Base-by-base conservation (phyloP, 257 asterid genomes). In the Solanum corneliomulleri region DNA sequence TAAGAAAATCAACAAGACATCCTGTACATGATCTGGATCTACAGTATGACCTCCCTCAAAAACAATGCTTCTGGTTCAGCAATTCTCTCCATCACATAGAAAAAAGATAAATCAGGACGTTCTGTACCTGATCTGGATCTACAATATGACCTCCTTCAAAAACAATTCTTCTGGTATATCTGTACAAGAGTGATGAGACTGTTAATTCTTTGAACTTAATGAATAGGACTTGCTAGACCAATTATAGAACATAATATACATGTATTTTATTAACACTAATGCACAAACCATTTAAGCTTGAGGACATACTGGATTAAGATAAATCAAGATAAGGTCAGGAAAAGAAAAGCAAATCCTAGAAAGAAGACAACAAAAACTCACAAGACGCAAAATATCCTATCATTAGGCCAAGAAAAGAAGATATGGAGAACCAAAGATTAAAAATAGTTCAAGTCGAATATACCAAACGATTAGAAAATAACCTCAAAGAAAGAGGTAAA, bases 131-230 rank as follows among this genome's bases (percentile, higher is more conserved):
- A 88, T 96, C 99, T 9, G 99, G 98, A 92, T 97, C 99, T 76
- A 96, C 99, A 78, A 97, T 91, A 85, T 96, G 98, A 88, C 97
- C 98, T 90, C 99, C 99, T 95, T 97, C 99, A 85, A 95, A 96
- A 45, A 92, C 94, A 88, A 95, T 92, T 91, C 99, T 96, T 92
- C 98, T 93, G 71, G 25, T 89, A 88, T 89, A 91, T 88, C 99
- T 97, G 93, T 80, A 56, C 66, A 89, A 87, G 33, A 70, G 83
- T 78, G 82, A 87, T 80, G 85, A 81, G 69, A 16, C 27, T 76
- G 64, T 81, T 81, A 31, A 29, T 49, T 1, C 18, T 47, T 3
- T 81, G 44, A 81, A 81, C 69, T 49, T 47, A 18, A 12, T 29
- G 44, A 27, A 5, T 81, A 16, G 20, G 85, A 47, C 44, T 29